Percentiles rank a stretch among this genome's conserved stretches.
Evolutionary conservation across 2,329 filamentous ascomycete genomes (phyloP).

Genomic region (Claviceps sp.): DNA sequence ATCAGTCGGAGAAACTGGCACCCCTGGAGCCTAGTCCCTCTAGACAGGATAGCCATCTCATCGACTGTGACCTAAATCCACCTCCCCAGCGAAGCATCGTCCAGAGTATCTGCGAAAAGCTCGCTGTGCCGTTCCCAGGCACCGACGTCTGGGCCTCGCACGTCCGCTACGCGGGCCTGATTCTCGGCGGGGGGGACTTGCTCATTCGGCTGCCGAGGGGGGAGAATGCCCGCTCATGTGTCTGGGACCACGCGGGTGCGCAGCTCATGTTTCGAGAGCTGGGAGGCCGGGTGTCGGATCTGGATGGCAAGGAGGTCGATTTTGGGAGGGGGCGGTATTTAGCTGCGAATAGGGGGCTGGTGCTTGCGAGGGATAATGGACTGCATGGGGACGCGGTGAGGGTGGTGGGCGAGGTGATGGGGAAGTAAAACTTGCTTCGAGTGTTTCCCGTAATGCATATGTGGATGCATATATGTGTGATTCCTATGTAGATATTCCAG

Average conservation of each 20-base stretch:
- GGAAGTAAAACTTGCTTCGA: not conserved
- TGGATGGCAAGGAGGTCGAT: conserved; percentile 22
- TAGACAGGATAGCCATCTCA: conserved; percentile 13
- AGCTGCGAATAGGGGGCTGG: conserved; percentile 20
- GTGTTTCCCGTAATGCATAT: not conserved
- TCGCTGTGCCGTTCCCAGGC: conserved; percentile 21
- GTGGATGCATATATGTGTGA: too few species aligned
- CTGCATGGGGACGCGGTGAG: conserved; percentile 29
- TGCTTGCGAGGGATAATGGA: conserved; percentile 28
- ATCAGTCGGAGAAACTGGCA: conserved; percentile 7
- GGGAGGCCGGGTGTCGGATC: conserved; percentile 39
- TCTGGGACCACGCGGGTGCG: conserved; percentile 44
- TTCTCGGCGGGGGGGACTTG: conserved; percentile 23
- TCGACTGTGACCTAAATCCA: conserved; percentile 20
- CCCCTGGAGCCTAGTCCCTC: conserved; percentile 2
- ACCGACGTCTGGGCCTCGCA: conserved; percentile 27
- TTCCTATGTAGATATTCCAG: too few species aligned
- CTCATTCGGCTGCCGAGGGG: conserved; percentile 19
- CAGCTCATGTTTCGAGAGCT: conserved; percentile 43
- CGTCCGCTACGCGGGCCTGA: conserved; percentile 24
- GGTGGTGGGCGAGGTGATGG: conserved; percentile 10
- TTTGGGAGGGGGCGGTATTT: conserved; percentile 23
- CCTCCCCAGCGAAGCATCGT: conserved; percentile 20
- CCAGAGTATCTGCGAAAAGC: conserved; percentile 13
- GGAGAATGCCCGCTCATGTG: conserved; percentile 13